phyloP scores from a whole-genome alignment of 1,284 basidiomycete genomes.

The Fistulina hepatica region DNA sequence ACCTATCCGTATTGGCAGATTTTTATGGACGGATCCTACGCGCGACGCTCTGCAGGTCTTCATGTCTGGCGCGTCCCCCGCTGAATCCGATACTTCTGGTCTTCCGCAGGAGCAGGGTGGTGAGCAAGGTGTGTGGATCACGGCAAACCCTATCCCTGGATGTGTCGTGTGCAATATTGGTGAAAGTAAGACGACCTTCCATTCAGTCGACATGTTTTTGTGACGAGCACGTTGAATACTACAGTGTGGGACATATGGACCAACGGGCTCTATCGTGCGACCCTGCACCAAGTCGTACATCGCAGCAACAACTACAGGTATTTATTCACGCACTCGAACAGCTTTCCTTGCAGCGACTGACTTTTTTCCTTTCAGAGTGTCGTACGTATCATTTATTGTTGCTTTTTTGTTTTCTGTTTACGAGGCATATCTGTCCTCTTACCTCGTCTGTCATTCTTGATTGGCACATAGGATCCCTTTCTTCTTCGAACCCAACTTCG shows the following conservation, averaged over 20 bases:
- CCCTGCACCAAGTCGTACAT: constrained; percentile 73
- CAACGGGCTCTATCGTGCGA: constrained; percentile 62
- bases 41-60: constrained; percentile 75
- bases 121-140: constrained; percentile 62
- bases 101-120: constrained; percentile 38
- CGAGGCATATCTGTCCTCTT: background rate
- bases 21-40: constrained; percentile 72
- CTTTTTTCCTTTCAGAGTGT: constrained; percentile 33
- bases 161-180: constrained; percentile 78
- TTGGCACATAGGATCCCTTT: constrained; percentile 63
- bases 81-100: constrained; percentile 26
- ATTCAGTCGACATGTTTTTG: background rate
- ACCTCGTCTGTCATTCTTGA: no score
- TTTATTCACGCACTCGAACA: constrained; percentile 5
- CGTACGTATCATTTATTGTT: constrained; percentile 31
- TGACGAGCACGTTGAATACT: constrained; percentile 1
- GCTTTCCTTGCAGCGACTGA: constrained; percentile 3
- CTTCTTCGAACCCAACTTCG: constrained; percentile 79
- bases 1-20: constrained; percentile 31
- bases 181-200: constrained; percentile 52
- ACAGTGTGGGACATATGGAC: constrained; percentile 83
- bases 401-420: background rate
- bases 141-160: constrained; percentile 66
- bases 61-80: constrained; percentile 28
- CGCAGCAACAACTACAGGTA: constrained; percentile 62